Conservation (phyloP, 192 early-diverging fungal species). For the Coemansia sp. region DNA sequence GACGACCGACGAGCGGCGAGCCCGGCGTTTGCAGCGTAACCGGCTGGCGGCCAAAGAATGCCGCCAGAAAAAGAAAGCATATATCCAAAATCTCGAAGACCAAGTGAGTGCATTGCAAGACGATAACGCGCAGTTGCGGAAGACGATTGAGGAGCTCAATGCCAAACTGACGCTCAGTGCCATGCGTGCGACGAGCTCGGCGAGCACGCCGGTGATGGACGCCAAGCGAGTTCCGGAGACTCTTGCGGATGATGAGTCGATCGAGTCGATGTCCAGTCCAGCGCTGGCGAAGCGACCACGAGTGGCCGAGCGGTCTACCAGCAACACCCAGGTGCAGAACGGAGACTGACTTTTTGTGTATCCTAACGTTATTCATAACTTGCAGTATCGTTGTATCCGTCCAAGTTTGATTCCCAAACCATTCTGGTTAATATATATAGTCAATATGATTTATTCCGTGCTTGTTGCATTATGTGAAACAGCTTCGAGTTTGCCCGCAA, state of each 20-base stretch:
- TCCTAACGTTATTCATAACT: constrained; percentile 1
- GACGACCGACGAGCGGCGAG: constrained; percentile 72
- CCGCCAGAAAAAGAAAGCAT: constrained; percentile 81
- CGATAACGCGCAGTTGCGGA: constrained; percentile 63
- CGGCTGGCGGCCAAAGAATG: constrained; percentile 81
- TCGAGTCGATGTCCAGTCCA: constrained; percentile 24
- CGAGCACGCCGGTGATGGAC: constrained; percentile 31
- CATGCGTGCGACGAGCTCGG: constrained; percentile 49
- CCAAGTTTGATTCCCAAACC: too few relatives aligned
- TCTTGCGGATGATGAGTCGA: constrained; percentile 1
- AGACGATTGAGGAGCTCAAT: constrained; percentile 69
- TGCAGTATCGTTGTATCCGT: not conserved
- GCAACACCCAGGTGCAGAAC: constrained; percentile 9
- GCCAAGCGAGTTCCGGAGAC: constrained; percentile 4
- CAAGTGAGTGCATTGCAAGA: constrained; percentile 62
- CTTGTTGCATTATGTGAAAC: not conserved
- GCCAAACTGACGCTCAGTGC: constrained; percentile 63
- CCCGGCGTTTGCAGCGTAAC: constrained; percentile 73
- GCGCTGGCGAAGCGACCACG: constrained; percentile 36
- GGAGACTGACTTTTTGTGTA: constrained; percentile 5
- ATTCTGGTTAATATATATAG: not conserved
- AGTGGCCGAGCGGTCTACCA: constrained; percentile 26
- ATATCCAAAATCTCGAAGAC: constrained; percentile 69
- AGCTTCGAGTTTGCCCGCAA: not conserved
- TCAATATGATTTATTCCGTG: not conserved